Conservation (phyloP, 1,139 yeast genomes). For the Yamadazyma sp. region DNA sequence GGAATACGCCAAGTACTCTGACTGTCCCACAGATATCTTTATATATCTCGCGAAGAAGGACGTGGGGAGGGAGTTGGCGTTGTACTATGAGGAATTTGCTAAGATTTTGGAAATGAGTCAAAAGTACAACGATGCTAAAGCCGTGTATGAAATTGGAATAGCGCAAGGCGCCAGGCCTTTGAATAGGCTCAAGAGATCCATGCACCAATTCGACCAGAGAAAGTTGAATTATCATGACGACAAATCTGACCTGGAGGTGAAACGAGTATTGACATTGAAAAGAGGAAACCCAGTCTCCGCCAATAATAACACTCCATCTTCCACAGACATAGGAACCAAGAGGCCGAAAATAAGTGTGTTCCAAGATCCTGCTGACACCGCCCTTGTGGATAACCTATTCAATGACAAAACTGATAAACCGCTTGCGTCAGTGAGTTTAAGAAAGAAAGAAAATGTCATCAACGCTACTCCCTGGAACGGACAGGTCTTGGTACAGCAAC, state of each 20-base stretch:
- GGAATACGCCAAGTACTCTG: slow-evolving; percentile 67
- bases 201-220: slow-evolving; percentile 47
- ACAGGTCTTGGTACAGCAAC: slow-evolving; percentile 48
- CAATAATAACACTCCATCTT: too few species aligned
- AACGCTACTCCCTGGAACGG: slow-evolving; percentile 70
- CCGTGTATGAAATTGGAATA: slow-evolving; percentile 64
- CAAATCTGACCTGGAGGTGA: slow-evolving; percentile 15
- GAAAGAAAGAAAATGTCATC: slow-evolving; percentile 66
- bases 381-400: slow-evolving; percentile 31
- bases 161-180: slow-evolving; percentile 63
- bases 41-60: slow-evolving; percentile 70
- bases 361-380: slow-evolving; percentile 24
- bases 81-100: slow-evolving; percentile 83
- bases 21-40: slow-evolving; percentile 71
- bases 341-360: slow-evolving; percentile 26
- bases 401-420: slow-evolving; percentile 18
- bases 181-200: slow-evolving; percentile 46
- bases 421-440: slow-evolving; percentile 49
- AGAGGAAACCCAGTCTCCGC: slow-evolving; percentile 19
- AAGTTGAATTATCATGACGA: slow-evolving; percentile 8
- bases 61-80: slow-evolving; percentile 67
- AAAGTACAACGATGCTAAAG: slow-evolving; percentile 58
- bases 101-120: slow-evolving; percentile 56
- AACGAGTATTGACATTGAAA: slow-evolving; percentile 24
- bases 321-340: slow-evolving; percentile 13